Evolutionary conservation across 306 rosid genomes (phyloP).

Genomic region (Cicer pinnatifidum): DNA sequence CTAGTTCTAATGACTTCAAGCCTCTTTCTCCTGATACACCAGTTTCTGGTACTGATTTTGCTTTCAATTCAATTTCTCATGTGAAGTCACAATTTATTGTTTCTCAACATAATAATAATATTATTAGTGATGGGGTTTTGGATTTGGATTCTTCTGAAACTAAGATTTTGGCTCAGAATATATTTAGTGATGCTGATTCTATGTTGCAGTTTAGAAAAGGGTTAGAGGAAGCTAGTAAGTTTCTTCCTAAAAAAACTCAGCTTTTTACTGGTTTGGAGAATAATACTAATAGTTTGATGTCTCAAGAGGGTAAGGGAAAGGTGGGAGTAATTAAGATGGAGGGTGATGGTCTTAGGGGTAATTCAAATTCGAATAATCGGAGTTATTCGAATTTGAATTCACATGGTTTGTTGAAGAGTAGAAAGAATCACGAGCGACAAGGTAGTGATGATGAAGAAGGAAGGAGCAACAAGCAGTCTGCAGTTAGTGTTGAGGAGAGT

Average conservation of each 20-base stretch:
- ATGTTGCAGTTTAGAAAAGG: constrained; percentile 74
- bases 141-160: constrained; percentile 52
- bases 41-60: constrained; percentile 39
- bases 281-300: not conserved
- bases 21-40: constrained; percentile 47
- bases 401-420: constrained; percentile 46
- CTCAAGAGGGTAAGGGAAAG: constrained; percentile 41
- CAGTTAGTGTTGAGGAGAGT: constrained; percentile 53
- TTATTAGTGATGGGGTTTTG: constrained; percentile 45
- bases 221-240: constrained; percentile 87
- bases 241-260: constrained; percentile 65
- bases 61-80: constrained; percentile 39
- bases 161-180: constrained; percentile 67
- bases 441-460: constrained; percentile 49
- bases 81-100: constrained; percentile 33
- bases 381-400: constrained; percentile 35
- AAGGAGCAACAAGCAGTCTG: constrained; percentile 62
- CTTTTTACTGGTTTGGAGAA: constrained; percentile 55
- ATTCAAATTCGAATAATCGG: constrained; percentile 14
- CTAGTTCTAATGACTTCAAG: constrained; percentile 50
- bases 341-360: constrained; percentile 50
- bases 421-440: constrained; percentile 58
- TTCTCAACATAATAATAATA: constrained; percentile 40
- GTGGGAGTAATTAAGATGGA: constrained; percentile 34
- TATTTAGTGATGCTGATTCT: constrained; percentile 65